phyloP scores from a whole-genome alignment of 371 early-diverging fungal species.

The Entomophthora muscae region DNA sequence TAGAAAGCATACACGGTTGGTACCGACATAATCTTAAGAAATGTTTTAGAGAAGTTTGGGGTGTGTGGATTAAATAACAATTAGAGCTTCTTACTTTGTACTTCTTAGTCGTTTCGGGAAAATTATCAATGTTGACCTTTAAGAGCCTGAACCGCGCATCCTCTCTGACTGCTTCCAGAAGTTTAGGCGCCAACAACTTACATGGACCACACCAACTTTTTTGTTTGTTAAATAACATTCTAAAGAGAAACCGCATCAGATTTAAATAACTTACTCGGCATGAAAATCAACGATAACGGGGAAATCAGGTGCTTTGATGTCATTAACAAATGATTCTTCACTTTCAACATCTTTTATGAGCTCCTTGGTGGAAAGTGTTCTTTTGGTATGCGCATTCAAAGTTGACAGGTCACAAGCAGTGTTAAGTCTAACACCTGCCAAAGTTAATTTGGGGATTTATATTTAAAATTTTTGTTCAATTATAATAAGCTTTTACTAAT shows the following conservation, averaged over 20 bases:
- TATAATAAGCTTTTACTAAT: too few species aligned
- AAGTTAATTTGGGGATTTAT: not conserved
- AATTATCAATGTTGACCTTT: slow-evolving; percentile 50
- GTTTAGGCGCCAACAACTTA: slow-evolving; percentile 43
- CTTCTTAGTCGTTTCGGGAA: slow-evolving; percentile 29
- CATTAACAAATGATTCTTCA: not conserved
- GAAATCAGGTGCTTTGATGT: not conserved
- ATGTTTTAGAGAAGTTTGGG: not conserved
- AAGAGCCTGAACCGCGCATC: slow-evolving; percentile 47
- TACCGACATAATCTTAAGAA: slow-evolving; percentile 33
- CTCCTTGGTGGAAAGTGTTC: not conserved
- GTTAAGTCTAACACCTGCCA: not conserved
- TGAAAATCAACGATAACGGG: slow-evolving; percentile 69
- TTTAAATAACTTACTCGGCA: slow-evolving; percentile 29
- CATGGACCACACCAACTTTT: slow-evolving; percentile 72
- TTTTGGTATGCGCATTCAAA: not conserved
- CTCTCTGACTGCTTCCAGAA: slow-evolving; percentile 33
- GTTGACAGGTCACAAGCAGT: not conserved
- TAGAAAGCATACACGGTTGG: slow-evolving; percentile 59
- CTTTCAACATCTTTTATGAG: not conserved
- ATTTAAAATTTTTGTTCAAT: not conserved
- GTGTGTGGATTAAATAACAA: not conserved
- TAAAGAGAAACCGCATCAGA: not conserved
- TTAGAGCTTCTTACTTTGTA: slow-evolving; percentile 23
- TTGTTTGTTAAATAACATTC: not conserved